A percentile compares a stretch with the other conserved stretches of the same genome.
Evolutionary conservation across 257 asterid genomes (phyloP).

Genomic region (Penstemon barbatus): DNA sequence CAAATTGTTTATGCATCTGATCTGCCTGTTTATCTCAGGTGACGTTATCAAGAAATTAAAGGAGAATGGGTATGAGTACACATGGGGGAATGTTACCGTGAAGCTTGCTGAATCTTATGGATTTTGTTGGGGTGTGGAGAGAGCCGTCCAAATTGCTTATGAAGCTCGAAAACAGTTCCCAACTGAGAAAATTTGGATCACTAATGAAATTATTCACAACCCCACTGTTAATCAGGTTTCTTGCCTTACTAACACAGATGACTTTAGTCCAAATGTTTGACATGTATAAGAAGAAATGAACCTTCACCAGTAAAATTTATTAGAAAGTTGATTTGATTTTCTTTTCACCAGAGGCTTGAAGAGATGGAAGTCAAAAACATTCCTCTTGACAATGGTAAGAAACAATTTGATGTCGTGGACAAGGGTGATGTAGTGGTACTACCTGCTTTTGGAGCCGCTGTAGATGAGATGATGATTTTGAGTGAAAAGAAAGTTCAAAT

Average conservation of each 20-base stretch:
- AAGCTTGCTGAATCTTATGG: conserved; percentile 96
- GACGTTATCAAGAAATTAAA: conserved; percentile 77
- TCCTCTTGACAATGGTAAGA: conserved; percentile 63
- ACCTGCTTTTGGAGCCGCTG: conserved; percentile 98
- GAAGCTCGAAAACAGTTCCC: conserved; percentile 94
- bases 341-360: conserved; percentile 59
- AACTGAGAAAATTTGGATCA: conserved; percentile 80
- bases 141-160: conserved; percentile 97
- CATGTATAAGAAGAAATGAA: conserved; percentile 12
- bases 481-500: conserved; percentile 86
- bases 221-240: conserved; percentile 90
- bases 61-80: conserved; percentile 76
- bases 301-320: conserved; percentile 5
- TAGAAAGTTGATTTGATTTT: conserved; percentile 17
- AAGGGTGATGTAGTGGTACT: conserved; percentile 87
- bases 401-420: conserved; percentile 67
- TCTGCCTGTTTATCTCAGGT: conserved; percentile 53
- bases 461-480: conserved; percentile 81
- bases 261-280: background rate
- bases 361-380: conserved; percentile 71
- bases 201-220: conserved; percentile 92
- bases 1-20: conserved; percentile 6
- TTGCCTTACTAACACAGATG: background rate
- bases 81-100: conserved; percentile 90
- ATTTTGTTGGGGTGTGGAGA: conserved; percentile 99